Evolutionary conservation across 371 early-diverging fungal species (phyloP), one percentile per base, ranked within the genome.

Genomic region (Rhizopus delemar): DNA sequence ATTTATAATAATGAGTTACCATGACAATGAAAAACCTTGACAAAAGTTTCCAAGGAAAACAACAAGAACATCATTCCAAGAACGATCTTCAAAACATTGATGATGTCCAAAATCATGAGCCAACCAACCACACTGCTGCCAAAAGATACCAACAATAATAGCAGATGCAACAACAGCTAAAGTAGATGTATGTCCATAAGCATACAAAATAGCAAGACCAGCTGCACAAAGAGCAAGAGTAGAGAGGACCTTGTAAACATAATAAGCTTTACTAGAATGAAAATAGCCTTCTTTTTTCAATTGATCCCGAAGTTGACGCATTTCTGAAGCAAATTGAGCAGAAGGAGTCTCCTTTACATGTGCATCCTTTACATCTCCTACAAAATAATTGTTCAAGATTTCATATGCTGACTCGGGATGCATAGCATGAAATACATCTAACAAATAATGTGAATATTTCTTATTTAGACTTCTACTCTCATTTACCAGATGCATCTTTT

Each of bases 91-190:
- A 69, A 91, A 93, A 33, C 90, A 87, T 60, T 93, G 93, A 75
- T 93, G 90, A 63, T 94, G 94, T 55, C 87, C 81, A 64, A 90
- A 90, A 63, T 94, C 93, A 66, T 94, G 94, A 12, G 93, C 85
- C 34, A 92, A 75, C 94, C 94, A 94, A 28, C 93, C 94, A 64
- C 86, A 87, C 65, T 94, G 93, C 64, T 94, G 93, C 89, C 88
- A 94, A 58, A 90, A 91, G 39, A 93, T 57, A 50, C 89, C 94
- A 61, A 92, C 54, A 8, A 90, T 53, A 22, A 78, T 29, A 13
- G 85, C 90, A 3, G 91, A 82, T 8, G 68, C 49, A 2, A 91
- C 36, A 2, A 90, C 81, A 39, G 78, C 85, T 22, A 80, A 50
- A 8, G 80, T 77, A 31, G 80, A 79, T 12, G 76, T 72, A 41